Percentiles rank a stretch among this genome's conserved stretches.
Conservation (phyloP, 148 eudicot species). For the Persicaria maculosa region DNA sequence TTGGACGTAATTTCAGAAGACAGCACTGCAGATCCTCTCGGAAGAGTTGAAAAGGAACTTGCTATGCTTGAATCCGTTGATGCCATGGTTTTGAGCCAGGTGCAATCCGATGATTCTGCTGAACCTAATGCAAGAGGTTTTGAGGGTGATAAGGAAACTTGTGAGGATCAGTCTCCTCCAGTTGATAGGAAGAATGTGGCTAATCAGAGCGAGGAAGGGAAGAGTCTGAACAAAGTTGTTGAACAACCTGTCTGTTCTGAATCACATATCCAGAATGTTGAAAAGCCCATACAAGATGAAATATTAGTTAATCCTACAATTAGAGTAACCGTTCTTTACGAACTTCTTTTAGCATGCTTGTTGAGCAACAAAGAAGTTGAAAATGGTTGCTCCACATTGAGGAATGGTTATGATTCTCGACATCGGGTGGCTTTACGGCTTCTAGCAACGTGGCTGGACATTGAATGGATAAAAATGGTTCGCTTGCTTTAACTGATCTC, state of each 20-base stretch:
- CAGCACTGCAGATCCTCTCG: constrained; percentile 30
- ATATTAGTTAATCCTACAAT: constrained; percentile 40
- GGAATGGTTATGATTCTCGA: constrained; percentile 80
- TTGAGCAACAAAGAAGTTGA: constrained; percentile 38
- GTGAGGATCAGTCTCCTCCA: constrained; percentile 28
- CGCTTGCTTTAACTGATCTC: constrained; percentile 7
- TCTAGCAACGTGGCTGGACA: constrained; percentile 73
- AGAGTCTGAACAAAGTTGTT: constrained; percentile 13
- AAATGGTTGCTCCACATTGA: constrained; percentile 24
- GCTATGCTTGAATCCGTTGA: constrained; percentile 54
- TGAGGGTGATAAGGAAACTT: constrained; percentile 28
- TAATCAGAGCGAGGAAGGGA: constrained; percentile 17
- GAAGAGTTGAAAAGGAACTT: constrained; percentile 43
- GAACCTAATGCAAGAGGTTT: constrained; percentile 10
- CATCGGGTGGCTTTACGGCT: constrained; percentile 76
- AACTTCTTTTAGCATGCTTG: constrained; percentile 80
- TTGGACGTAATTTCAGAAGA: constrained; percentile 59
- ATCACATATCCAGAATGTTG: constrained; percentile 23
- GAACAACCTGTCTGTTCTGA: constrained; percentile 22
- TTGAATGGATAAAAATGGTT: constrained; percentile 70
- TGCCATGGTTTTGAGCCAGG: constrained; percentile 52
- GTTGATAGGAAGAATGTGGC: constrained; percentile 18
- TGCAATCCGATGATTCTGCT: constrained; percentile 27
- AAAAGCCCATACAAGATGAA: constrained; percentile 45
- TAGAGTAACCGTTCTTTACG: constrained; percentile 63